A percentile compares a stretch with the other conserved stretches of the same genome.
phyloP scores from a whole-genome alignment of 192 early-diverging fungal species.

The Umbelopsis ramanniana region DNA sequence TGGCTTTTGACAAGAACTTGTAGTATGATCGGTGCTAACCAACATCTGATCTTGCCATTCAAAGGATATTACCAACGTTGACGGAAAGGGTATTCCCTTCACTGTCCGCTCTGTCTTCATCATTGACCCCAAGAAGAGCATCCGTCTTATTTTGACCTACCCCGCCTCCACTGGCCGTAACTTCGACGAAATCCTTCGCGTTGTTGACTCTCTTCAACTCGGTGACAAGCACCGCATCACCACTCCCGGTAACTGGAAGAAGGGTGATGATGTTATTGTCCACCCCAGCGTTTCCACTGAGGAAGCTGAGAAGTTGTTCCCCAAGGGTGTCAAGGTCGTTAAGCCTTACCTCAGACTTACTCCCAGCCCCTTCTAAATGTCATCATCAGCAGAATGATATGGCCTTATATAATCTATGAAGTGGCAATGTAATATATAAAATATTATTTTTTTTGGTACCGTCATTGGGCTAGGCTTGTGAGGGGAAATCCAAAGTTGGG shows the following conservation, averaged over 20 bases:
- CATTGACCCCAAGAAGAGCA: slow-evolving; percentile 89
- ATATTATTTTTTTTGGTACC: background rate
- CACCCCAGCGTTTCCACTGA: slow-evolving; percentile 82
- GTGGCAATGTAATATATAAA: background rate
- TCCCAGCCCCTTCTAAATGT: slow-evolving; percentile 45
- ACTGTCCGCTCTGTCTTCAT: slow-evolving; percentile 97
- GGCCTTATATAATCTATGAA: background rate
- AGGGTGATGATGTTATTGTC: slow-evolving; percentile 89
- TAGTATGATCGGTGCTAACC: background rate
- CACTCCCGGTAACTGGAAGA: slow-evolving; percentile 94
- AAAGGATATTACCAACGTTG: slow-evolving; percentile 86
- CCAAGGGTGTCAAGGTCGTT: slow-evolving; percentile 71
- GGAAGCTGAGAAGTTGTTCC: slow-evolving; percentile 86
- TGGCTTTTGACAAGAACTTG: background rate
- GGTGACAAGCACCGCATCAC: slow-evolving; percentile 88
- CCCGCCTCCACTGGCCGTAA: slow-evolving; percentile 92
- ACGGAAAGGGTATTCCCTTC: slow-evolving; percentile 86
- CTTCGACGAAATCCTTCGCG: slow-evolving; percentile 96
- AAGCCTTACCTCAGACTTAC: slow-evolving; percentile 86
- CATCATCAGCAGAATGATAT: background rate
- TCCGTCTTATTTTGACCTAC: slow-evolving; percentile 91
- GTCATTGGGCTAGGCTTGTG: background rate
- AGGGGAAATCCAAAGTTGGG: background rate
- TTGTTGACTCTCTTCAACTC: slow-evolving; percentile 92
- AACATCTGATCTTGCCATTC: too few species aligned